Evolutionary conservation across 1,284 basidiomycete genomes (phyloP).

Genomic region (Cutaneotrichosporon sp.): DNA sequence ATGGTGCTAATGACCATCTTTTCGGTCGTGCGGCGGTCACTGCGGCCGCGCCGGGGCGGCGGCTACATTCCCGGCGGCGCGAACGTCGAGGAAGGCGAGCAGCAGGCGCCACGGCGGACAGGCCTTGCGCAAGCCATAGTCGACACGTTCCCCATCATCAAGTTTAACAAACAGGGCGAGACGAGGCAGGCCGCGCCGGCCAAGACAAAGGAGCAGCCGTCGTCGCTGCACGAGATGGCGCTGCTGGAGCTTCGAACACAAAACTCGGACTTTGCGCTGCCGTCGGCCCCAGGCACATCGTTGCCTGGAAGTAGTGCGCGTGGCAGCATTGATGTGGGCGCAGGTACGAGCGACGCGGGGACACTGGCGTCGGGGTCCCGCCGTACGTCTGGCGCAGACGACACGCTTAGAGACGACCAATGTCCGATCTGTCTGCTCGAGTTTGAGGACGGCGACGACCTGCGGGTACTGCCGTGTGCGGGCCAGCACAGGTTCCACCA

Average conservation of each 20-base stretch:
- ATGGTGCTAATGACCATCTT: conserved; percentile 53
- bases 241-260: conserved; percentile 3
- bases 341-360: not conserved
- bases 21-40: conserved; percentile 58
- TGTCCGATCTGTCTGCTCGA: conserved; percentile 92
- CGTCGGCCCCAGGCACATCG: conserved; percentile 1
- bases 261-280: not conserved
- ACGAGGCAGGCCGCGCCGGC: not conserved
- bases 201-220: not conserved
- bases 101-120: conserved; percentile 56
- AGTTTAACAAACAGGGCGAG: conserved; percentile 56
- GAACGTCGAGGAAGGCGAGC: conserved; percentile 11
- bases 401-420: conserved; percentile 55
- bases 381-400: conserved; percentile 1
- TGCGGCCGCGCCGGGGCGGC: conserved; percentile 43
- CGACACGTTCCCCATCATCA: conserved; percentile 88
- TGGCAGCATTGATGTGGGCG: not conserved
- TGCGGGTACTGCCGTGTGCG: conserved; percentile 81
- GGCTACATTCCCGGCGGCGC: conserved; percentile 14
- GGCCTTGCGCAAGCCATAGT: conserved; percentile 79
- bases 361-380: not conserved
- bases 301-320: conserved; percentile 6
- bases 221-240: not conserved
- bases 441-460: conserved; percentile 85
- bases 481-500: conserved; percentile 83